phyloP scores from a whole-genome alignment of 2,329 filamentous ascomycete genomes.

The Leptographium procerum region DNA sequence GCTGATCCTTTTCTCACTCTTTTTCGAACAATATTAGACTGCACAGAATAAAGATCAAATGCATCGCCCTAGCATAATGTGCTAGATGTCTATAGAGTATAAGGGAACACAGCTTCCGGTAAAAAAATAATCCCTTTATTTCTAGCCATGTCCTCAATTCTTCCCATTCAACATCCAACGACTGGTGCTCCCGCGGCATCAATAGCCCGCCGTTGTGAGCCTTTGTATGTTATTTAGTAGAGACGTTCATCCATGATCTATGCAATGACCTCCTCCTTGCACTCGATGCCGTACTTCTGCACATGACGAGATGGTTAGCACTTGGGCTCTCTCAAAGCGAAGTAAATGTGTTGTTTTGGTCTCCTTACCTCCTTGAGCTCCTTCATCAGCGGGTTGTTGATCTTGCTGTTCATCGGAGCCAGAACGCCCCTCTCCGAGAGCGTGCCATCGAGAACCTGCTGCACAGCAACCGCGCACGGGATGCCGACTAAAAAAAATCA shows the following conservation, averaged over 20 bases:
- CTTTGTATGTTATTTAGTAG: neutral
- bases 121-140: neutral
- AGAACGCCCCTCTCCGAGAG: constrained; percentile 53
- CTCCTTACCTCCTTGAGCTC: constrained; percentile 64
- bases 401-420: constrained; percentile 54
- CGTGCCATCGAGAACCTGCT: constrained; percentile 54
- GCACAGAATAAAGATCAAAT: constrained; percentile 84
- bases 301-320: neutral
- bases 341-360: neutral
- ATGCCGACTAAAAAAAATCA: constrained; percentile 44
- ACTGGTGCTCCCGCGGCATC: neutral
- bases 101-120: neutral
- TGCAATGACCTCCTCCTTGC: constrained; percentile 14
- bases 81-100: neutral
- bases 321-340: constrained; percentile 22
- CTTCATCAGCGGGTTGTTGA: constrained; percentile 60
- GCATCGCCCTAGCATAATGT: constrained; percentile 43
- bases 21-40: constrained; percentile 80
- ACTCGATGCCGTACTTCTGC: constrained; percentile 10
- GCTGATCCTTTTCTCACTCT: neutral
- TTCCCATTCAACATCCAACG: neutral
- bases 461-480: constrained; percentile 48
- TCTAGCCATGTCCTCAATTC: neutral
- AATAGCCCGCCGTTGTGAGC: neutral
- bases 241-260: neutral